Percentiles rank a stretch among this genome's conserved stretches.
These are phyloP conservation scores for Tylopilus rubrobrunneus DNA, from an alignment of 768 basidiomycete species.

Conservation along the genomic window DNA sequence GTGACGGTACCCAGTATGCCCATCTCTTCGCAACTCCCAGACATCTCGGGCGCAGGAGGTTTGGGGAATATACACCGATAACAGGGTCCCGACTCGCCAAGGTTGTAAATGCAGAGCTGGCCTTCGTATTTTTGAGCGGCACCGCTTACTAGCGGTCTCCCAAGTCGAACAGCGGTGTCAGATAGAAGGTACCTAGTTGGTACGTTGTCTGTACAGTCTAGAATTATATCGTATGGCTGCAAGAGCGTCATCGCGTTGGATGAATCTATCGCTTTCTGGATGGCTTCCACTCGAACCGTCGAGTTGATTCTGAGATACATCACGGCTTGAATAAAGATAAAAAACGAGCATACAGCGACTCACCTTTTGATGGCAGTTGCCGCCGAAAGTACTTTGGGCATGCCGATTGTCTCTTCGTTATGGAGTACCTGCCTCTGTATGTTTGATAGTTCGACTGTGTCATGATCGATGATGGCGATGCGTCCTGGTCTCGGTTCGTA, in stretches of 20 bases:
- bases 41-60: slow-evolving; percentile 58
- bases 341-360: background rate
- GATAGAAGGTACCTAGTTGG: slow-evolving; percentile 91
- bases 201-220: slow-evolving; percentile 95
- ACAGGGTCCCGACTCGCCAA: slow-evolving; percentile 72
- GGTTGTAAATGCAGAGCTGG: slow-evolving; percentile 74
- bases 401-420: slow-evolving; percentile 63
- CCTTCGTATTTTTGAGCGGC: slow-evolving; percentile 88
- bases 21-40: slow-evolving; percentile 81
- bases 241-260: slow-evolving; percentile 65
- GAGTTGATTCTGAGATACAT: slow-evolving; percentile 67
- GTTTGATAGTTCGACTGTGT: slow-evolving; percentile 84
- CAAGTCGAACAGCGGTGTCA: slow-evolving; percentile 71
- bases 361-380: slow-evolving; percentile 65
- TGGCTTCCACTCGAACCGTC: slow-evolving; percentile 51
- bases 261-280: slow-evolving; percentile 50
- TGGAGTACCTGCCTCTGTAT: slow-evolving; percentile 94
- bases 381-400: slow-evolving; percentile 81
- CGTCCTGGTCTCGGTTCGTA: slow-evolving; percentile 48
- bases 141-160: slow-evolving; percentile 86
- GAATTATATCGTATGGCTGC: slow-evolving; percentile 63
- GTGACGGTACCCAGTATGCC: slow-evolving; percentile 89
- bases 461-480: slow-evolving; percentile 86
- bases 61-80: slow-evolving; percentile 92
- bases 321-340: slow-evolving; percentile 1